phyloP scores from a whole-genome alignment of 2,329 filamentous ascomycete genomes.

The Achaetomium macrosporum region DNA sequence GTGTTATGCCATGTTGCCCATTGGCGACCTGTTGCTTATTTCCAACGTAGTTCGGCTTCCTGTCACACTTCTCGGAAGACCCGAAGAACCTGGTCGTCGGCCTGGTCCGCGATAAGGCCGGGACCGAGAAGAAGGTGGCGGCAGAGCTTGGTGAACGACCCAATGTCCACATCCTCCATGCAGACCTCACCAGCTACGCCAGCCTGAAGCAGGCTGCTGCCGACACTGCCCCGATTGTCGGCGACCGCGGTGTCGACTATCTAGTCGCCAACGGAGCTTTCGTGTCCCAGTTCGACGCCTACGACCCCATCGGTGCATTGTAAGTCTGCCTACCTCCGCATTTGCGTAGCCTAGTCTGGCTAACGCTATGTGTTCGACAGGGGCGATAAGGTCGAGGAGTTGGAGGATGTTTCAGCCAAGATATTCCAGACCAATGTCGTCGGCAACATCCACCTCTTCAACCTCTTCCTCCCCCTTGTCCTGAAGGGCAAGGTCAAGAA shows the following conservation, averaged over 20 bases:
- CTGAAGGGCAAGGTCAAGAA: constrained; percentile 47
- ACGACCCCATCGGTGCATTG: constrained; percentile 15
- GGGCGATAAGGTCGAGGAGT: constrained; percentile 29
- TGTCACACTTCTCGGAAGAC: too few species aligned
- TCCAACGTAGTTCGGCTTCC: too few species aligned
- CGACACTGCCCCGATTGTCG: background rate
- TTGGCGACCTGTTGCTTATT: too few species aligned
- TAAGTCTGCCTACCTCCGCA: constrained; percentile 23
- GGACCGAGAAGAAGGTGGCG: too few species aligned
- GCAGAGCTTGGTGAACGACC: too few species aligned
- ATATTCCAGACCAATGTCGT: constrained; percentile 43
- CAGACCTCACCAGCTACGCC: too few species aligned
- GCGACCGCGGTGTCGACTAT: background rate
- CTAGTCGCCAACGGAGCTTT: constrained; percentile 39
- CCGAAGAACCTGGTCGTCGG: too few species aligned
- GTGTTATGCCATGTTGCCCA: too few species aligned
- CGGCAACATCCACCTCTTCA: constrained; percentile 47
- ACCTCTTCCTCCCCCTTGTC: constrained; percentile 48
- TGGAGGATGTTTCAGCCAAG: constrained; percentile 26
- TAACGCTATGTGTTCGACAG: background rate
- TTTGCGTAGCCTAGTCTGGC: too few species aligned
- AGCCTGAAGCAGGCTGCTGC: too few species aligned
- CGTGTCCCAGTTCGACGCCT: constrained; percentile 28
- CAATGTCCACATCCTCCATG: too few species aligned
- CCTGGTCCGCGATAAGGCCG: too few species aligned